Percentiles rank a stretch among this genome's conserved stretches.
Evolutionary conservation across 768 basidiomycete species (phyloP).

Genomic region (Hirschioporus abietinus): DNA sequence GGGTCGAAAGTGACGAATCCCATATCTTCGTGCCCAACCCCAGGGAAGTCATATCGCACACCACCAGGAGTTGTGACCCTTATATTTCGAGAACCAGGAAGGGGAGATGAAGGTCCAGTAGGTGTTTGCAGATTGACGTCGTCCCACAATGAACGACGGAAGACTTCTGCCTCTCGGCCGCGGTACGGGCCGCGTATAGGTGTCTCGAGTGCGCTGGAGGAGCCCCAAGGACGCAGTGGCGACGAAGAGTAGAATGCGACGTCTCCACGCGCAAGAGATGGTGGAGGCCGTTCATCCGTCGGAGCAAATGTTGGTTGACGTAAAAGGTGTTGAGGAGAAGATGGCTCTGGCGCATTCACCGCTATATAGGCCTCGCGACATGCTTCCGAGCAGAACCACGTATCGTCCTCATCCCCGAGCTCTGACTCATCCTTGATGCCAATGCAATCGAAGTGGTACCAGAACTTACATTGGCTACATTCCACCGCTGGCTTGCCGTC

Average conservation of each 20-base stretch:
- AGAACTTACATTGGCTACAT: constrained; percentile 73
- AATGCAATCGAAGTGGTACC: constrained; percentile 81
- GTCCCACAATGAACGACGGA: constrained; percentile 37
- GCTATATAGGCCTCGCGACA: neutral
- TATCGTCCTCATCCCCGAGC: constrained; percentile 71
- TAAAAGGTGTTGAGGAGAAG: neutral
- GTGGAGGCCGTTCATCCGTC: constrained; percentile 45
- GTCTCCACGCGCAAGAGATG: constrained; percentile 9
- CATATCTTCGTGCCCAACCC: constrained; percentile 38
- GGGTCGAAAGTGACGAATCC: constrained; percentile 53
- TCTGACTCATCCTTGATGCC: constrained; percentile 61
- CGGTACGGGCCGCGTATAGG: constrained; percentile 34
- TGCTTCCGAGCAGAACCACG: constrained; percentile 61
- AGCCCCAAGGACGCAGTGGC: constrained; percentile 46
- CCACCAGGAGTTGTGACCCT: constrained; percentile 19
- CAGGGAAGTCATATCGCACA: constrained; percentile 26
- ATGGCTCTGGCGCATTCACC: neutral
- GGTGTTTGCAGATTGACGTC: constrained; percentile 29
- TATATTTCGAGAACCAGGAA: constrained; percentile 17
- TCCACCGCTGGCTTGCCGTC: constrained; percentile 77
- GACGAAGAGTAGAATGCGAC: constrained; percentile 24
- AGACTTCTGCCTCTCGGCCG: constrained; percentile 20
- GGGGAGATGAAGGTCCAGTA: constrained; percentile 25
- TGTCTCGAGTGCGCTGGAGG: constrained; percentile 38
- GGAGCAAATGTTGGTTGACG: constrained; percentile 65